Evolutionary conservation across 495 filamentous ascomycete species (phyloP), one percentile per base, ranked within the genome.

Genomic region (Lasiosphaeria hispida): DNA sequence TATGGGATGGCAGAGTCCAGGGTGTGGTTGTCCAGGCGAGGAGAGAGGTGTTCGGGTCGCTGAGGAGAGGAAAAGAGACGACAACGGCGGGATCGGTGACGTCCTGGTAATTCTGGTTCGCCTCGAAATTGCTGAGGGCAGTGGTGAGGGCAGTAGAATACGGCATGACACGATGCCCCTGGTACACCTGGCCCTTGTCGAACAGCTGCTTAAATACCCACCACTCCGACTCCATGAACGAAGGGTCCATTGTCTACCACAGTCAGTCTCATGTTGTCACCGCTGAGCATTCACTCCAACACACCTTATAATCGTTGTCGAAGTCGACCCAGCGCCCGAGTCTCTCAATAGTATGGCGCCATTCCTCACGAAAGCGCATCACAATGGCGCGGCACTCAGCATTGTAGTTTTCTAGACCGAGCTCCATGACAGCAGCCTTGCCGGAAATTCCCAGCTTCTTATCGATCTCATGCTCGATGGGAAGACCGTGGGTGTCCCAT

Each of bases 241-340:
- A 83, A 1, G 86, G 77, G 72, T 97, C 87, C 91, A 96, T 96
- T 11, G 91, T 95, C 87, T 90, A 70, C 19, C 8, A 8, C 15
- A 62, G 64, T 63, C 42, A 54, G 63, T 10, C 10, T 23, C 37
- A 34, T 14, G 15, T 9, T 17, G 10, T 50, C 19, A n/a, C 49
- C 7, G 14, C 30, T 17, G 13, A 13, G 19, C 5, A 8, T 37
- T 33, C 39, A 18, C 4, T n/a, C n/a, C 11, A 35, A 52, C 73
- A 53, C 57, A 87, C 87, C 85, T 97, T 97, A 79, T 97, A 97
- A 67, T 96, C 92, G 66, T 96, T 94, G 73, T 97, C 95, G 58
- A 97, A 96, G 74, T 98, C 95, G 64, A 97, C 92, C 94, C 95
- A 98, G 53, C 95, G 88, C 44, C 95, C 94, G 30, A 98, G 75